Evolutionary conservation across 2,329 filamentous ascomycete species (phyloP).

Genomic region (Phaeosphaeriaceae sp.): DNA sequence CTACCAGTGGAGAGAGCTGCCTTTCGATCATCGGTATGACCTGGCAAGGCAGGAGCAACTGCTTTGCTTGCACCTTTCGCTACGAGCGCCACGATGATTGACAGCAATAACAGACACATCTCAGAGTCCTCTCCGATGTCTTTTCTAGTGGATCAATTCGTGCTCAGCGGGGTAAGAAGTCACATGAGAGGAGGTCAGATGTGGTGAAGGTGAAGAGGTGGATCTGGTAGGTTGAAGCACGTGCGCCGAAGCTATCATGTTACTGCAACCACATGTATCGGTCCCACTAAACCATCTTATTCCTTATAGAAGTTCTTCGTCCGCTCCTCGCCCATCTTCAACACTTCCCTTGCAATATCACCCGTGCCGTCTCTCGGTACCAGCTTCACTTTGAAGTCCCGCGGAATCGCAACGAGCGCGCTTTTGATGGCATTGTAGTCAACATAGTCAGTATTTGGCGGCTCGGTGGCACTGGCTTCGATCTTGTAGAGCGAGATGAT

Average conservation of each 20-base stretch:
- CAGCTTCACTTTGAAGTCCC: slow-evolving; percentile 66
- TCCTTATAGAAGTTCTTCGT: slow-evolving; percentile 59
- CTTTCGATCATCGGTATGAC: not conserved
- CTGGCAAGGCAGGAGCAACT: not conserved
- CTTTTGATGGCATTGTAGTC: slow-evolving; percentile 69
- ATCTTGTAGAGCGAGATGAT: slow-evolving; percentile 60
- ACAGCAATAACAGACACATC: not conserved
- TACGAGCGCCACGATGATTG: not conserved
- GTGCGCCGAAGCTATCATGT: not conserved
- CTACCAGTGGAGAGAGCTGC: no score
- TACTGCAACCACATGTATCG: not conserved
- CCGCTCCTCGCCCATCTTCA: slow-evolving; percentile 54
- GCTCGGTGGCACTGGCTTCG: slow-evolving; percentile 56
- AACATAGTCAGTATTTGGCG: slow-evolving; percentile 69
- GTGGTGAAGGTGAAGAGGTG: not conserved
- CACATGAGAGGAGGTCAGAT: not conserved
- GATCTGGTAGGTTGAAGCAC: not conserved
- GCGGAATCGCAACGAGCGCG: slow-evolving; percentile 66
- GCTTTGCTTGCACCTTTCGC: not conserved
- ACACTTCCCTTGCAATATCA: slow-evolving; percentile 48
- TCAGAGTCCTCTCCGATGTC: not conserved
- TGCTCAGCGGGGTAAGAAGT: no score
- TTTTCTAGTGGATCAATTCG: no score
- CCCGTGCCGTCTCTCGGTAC: slow-evolving; percentile 56
- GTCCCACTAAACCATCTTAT: not conserved